Percentiles rank a stretch among this genome's conserved stretches.
phyloP scores from a whole-genome alignment of 2,329 filamentous ascomycete species.

The Verruconis gallopava region DNA sequence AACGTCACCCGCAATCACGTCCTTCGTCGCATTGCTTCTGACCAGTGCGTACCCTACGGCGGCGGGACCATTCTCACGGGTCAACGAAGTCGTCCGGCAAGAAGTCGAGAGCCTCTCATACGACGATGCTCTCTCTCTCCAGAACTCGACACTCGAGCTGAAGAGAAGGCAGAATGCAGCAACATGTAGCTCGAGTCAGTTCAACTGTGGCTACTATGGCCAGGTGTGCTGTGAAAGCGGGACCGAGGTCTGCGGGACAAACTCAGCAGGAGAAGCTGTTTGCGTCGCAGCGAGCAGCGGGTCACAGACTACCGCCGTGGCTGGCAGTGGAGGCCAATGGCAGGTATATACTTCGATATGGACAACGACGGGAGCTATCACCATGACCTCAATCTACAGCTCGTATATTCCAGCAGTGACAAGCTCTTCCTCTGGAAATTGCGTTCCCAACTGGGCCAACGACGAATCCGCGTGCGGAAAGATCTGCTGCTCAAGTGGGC shows the following conservation, averaged over 20 bases:
- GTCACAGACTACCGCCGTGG: constrained; percentile 14
- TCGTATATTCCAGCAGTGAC: constrained; percentile 22
- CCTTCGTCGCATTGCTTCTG: constrained; percentile 1
- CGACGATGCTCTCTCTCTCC: neutral
- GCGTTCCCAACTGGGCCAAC: constrained; percentile 33
- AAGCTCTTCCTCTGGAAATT: constrained; percentile 15
- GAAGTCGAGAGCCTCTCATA: constrained; percentile 1
- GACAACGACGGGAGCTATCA: constrained; percentile 40
- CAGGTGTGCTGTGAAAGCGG: constrained; percentile 23
- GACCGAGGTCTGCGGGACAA: constrained; percentile 19
- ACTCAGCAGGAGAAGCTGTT: constrained; percentile 22
- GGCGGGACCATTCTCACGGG: constrained; percentile 2
- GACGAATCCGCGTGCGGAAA: constrained; percentile 48
- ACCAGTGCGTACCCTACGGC: neutral
- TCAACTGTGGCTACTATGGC: constrained; percentile 21
- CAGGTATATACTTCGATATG: constrained; percentile 45
- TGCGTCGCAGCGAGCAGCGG: constrained; percentile 16
- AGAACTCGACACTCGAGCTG: constrained; percentile 6
- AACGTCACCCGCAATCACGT: neutral
- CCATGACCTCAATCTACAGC: constrained; percentile 42
- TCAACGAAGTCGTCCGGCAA: constrained; percentile 4
- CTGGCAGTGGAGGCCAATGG: constrained; percentile 28
- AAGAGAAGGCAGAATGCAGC: neutral
- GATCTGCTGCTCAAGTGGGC: constrained; percentile 57
- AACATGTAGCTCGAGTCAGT: neutral